Base-by-base conservation (phyloP, 208 protist species). In the Giardia muris region DNA sequence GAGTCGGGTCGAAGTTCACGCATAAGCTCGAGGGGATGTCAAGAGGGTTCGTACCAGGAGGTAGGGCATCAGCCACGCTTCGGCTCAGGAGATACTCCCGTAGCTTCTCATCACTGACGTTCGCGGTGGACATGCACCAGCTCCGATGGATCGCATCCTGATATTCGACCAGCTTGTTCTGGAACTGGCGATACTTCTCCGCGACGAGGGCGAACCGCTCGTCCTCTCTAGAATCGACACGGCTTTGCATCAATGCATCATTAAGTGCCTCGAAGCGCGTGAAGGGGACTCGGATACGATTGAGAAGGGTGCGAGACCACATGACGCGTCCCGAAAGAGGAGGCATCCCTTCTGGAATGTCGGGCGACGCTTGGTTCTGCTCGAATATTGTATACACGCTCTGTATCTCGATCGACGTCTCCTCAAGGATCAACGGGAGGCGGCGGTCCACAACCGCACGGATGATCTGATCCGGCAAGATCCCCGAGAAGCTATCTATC, bases 1-100 rank as follows among this genome's bases (percentile, higher is more conserved):
- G 86, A 3, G 3, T 87, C 44, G 92, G 92, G 47, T 57, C 46
- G 39, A 93, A 93, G 92, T 93, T 93, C 1, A 93, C 92, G 22
- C 2, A 2, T 19, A 93, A 30, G 30, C 19, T 76, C 30, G 57
- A 76, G 19, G 57, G 57, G 10, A 76, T 76, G 57, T 76, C 57
- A 76, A 76, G 57, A 76, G 57, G 57, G 57, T 76, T 76, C 30
- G 57, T 76, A 30, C 57, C 57, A 30, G 57, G 57, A 10, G 57
- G 57, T 39, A 76, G 57, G 57, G 10, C 30, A 76, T 76, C 57
- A 39, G 93, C 86, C 10, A 1, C 4, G 4, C 1, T n/a, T 3
- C 43, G 86, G 86, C 86, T 3, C 57, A 76, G 57, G 4, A 89
- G 42, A 10, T 4, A 46, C 45, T 89, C 86, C 42, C 3, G 4